These are phyloP conservation scores for Quercus alba DNA, from an alignment of 306 rosid species.

Conservation along the genomic window DNA sequence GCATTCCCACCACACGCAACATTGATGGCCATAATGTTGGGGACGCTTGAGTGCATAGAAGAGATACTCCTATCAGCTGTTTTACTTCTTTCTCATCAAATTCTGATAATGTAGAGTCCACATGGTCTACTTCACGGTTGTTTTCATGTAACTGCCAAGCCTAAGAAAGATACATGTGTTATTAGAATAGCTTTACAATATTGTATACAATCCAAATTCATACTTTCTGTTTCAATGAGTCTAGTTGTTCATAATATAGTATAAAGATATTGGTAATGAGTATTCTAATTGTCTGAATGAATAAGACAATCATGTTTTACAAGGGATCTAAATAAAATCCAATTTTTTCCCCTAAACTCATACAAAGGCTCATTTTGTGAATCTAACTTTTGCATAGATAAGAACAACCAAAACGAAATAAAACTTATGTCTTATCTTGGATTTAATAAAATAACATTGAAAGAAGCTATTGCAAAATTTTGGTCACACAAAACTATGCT, in stretches of 20 bases:
- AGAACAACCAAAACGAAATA: background rate
- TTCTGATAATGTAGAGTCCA: conserved; percentile 41
- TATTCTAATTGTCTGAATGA: background rate
- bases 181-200: no score
- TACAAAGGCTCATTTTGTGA: background rate
- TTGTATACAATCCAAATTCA: no score
- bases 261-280: background rate
- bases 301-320: background rate
- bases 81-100: conserved; percentile 44
- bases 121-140: conserved; percentile 33
- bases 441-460: background rate
- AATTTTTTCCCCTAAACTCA: background rate
- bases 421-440: background rate
- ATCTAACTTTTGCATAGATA: background rate
- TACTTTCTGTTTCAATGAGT: no score
- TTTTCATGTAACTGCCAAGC: conserved; percentile 69
- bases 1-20: conserved; percentile 81
- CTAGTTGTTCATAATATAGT: background rate
- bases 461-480: background rate
- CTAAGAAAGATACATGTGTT: conserved; percentile 8
- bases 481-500: background rate
- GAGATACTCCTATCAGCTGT: conserved; percentile 47
- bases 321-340: background rate
- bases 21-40: conserved; percentile 55
- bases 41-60: conserved; percentile 62